Base-by-base conservation (phyloP, 257 asterid species). In the Penstemon barbatus region DNA sequence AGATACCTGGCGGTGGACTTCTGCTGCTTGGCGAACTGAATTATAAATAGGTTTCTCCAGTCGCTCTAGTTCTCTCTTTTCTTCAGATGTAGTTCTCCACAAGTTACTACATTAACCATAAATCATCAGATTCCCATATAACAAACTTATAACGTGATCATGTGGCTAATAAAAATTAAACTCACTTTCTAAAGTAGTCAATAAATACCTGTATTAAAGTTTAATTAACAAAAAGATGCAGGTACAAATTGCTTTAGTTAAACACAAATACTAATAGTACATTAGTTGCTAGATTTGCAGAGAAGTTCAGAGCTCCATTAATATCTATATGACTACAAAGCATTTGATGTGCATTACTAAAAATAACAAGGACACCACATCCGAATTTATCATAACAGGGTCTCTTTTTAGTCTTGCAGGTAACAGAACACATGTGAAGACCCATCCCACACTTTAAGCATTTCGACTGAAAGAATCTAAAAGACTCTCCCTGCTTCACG, bases 81-180 rank as follows among this genome's bases (percentile, higher is more conserved):
- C 99, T 87, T 86, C 97, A 11, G 97, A 94, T 54, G 96, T 91
- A 63, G 87, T 83, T 78, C 99, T 89, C 99, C 99, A 94, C 85
- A 94, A 74, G 80, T 94, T 94, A 79, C 99, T 94, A 69, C 49
- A 63, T 57, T 52, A 71, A 74, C 42, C 67, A 69, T 44, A 68
- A 76, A 39, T 61, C 5, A 70, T 43, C n/a, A 73, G 57, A 64
- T 51, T 66, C 73, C 60, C 65, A 39, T 18, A 67, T 19, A 51
- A 43, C 13, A 5, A 58, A 58, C 65, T 7, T 19, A 37, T 25
- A 60, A 45, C 50, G 43, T 54, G 9, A 77, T 40, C 53, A 63
- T 40, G 41, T 7, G 25, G 40, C 54, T 5, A 70, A 53, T 60
- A 5, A 56, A 40, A 1, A 56, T 19, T 9, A 56, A 41, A 9